phyloP scores from a whole-genome alignment of 805 yeast species.

The Lipomyces lipofer region DNA sequence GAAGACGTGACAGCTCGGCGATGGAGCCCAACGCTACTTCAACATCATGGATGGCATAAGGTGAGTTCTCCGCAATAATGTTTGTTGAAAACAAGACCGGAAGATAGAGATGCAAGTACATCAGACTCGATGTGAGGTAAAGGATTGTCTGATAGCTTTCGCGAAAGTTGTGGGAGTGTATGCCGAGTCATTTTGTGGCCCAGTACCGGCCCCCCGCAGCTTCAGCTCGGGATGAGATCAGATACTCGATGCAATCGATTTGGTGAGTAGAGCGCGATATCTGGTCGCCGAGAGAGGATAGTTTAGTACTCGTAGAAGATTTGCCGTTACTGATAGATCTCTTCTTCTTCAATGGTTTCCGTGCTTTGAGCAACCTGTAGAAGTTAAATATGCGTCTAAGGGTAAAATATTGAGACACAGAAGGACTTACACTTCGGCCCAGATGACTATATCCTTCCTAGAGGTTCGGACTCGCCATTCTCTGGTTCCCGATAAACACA shows the following conservation, averaged over 20 bases:
- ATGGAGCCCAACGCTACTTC: conserved; percentile 33
- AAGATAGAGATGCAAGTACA: conserved; percentile 30
- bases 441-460: conserved; percentile 3
- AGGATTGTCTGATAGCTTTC: conserved; percentile 21
- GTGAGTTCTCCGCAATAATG: conserved; percentile 17
- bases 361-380: neutral
- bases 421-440: conserved; percentile 2
- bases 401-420: no score
- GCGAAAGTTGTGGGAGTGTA: conserved; percentile 10
- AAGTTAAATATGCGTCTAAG: neutral
- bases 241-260: conserved; percentile 21
- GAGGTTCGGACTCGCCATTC: conserved; percentile 1
- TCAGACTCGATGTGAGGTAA: conserved; percentile 17
- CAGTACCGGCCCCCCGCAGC: neutral
- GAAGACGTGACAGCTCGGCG: conserved; percentile 30
- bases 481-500: conserved; percentile 29
- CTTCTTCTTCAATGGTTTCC: neutral
- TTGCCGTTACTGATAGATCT: neutral
- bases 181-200: neutral
- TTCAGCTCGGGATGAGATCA: conserved; percentile 30
- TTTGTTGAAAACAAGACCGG: conserved; percentile 26
- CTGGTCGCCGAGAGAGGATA: conserved; percentile 33
- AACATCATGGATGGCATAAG: conserved; percentile 32
- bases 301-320: neutral
- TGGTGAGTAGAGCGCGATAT: conserved; percentile 22